Evolutionary conservation across 805 yeast genomes (phyloP), one percentile per base, ranked within the genome.

Genomic region (Metschnikowia matae): DNA sequence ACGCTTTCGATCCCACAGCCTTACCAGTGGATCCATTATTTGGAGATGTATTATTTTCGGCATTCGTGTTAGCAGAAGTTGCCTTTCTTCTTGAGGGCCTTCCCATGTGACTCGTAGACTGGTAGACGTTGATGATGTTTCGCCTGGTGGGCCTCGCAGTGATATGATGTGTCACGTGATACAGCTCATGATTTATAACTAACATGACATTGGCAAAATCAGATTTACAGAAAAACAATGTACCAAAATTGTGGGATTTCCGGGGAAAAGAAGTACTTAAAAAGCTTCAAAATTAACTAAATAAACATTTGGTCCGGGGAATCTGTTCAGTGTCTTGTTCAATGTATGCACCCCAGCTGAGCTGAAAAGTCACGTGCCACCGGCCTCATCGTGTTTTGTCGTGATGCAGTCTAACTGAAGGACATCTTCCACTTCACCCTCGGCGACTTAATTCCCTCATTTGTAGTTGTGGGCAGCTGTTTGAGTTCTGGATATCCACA

Each of bases 1-100:
- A 70, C 5, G 62, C 34, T 21, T 57, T 57, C 20, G 70, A 62
- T 14, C 31, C 29, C 31, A n/a, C 17, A 11, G 37, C 1, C 18
- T 42, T 32, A 14, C 26, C 21, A 5, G 43, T 21, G 31, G 41
- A 39, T 7, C 41, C 41, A 39, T 39, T 39, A 4, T 20, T n/a
- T 14, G 32, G 6, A 14, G 41, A 23, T 17, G 17, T 14, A 4
- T 39, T 14, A 2, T n/a, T 13, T 18, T 39, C 31, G 7, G 15
- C 23, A n/a, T 13, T 6, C 17, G 13, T 6, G 7, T 23, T 5
- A 23, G 14, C 13, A n/a, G 32, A 6, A 7, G 41, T 2, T 11
- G 18, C 6, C 13, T 23, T 23, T 31, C 13, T 14, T 39, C 11
- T 39, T 23, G 32, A n/a, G 18, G 17, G 31, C 32, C 23, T 17